Evolutionary conservation across 495 filamentous ascomycete species (phyloP).

Genomic region (Chaetomium tenue): DNA sequence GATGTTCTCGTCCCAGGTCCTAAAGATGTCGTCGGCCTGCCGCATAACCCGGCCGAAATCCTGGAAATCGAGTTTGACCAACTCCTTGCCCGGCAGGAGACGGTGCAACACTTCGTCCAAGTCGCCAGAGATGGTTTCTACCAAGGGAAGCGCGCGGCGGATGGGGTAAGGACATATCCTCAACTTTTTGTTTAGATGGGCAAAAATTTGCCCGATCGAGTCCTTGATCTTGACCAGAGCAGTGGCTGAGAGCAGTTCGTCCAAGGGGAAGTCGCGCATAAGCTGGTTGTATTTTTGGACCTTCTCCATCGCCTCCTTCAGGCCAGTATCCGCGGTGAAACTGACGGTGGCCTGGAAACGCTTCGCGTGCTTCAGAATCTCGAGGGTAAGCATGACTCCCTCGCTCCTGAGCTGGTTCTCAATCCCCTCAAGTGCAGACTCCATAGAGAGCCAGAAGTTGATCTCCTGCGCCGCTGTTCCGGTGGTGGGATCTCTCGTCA

Average conservation of each 20-base stretch:
- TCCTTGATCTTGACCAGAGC: conserved; percentile 88
- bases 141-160: conserved; percentile 84
- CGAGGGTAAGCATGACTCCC: conserved; percentile 86
- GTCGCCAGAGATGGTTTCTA: conserved; percentile 95
- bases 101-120: conserved; percentile 81
- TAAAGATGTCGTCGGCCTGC: conserved; percentile 79
- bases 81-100: conserved; percentile 76
- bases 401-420: conserved; percentile 83
- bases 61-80: conserved; percentile 87
- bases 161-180: conserved; percentile 94
- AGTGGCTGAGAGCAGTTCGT: conserved; percentile 89
- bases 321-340: conserved; percentile 88
- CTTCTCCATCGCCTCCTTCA: conserved; percentile 90
- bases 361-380: conserved; percentile 91
- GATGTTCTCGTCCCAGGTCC: conserved; percentile 88
- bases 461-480: conserved; percentile 94
- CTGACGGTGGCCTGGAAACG: conserved; percentile 95
- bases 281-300: conserved; percentile 98
- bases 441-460: conserved; percentile 97
- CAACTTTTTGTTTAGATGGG: conserved; percentile 93
- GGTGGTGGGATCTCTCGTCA: conserved; percentile 81
- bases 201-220: conserved; percentile 81
- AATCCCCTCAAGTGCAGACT: conserved; percentile 83
- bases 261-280: conserved; percentile 95
- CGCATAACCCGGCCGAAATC: conserved; percentile 87